These are phyloP conservation scores for Xylariales sp. DNA, from an alignment of 2,329 filamentous ascomycete species.

Conservation along the genomic window DNA sequence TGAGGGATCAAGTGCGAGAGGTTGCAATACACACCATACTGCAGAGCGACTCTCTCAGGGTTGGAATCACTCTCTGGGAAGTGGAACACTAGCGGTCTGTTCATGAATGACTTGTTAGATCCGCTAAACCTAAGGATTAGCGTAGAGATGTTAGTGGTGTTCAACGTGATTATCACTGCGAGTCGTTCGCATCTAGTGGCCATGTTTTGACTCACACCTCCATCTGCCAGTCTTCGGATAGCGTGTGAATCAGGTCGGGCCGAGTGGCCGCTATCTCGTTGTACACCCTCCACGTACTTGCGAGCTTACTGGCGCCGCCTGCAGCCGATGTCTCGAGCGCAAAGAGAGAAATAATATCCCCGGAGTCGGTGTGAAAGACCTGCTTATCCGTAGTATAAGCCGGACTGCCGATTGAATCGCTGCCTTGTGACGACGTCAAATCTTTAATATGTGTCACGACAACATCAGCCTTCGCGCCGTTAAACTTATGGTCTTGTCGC, in stretches of 20 bases:
- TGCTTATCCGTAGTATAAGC: constrained; percentile 43
- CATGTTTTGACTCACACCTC: constrained; percentile 54
- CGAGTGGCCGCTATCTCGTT: constrained; percentile 69
- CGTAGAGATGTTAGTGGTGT: constrained; percentile 3
- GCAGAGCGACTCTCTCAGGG: constrained; percentile 67
- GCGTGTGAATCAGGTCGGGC: constrained; percentile 69
- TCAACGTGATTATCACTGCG: constrained; percentile 47
- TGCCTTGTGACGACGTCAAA: constrained; percentile 52
- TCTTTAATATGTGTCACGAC: constrained; percentile 73
- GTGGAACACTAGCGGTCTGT: constrained; percentile 67
- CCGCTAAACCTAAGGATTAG: constrained; percentile 51
- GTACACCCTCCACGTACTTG: constrained; percentile 70
- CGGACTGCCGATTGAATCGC: constrained; percentile 64
- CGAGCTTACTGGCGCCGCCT: constrained; percentile 69
- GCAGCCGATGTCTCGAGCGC: constrained; percentile 63
- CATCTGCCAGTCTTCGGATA: constrained; percentile 64
- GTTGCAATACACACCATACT: constrained; percentile 57
- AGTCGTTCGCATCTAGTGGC: constrained; percentile 49
- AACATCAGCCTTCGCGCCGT: constrained; percentile 62
- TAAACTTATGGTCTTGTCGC: constrained; percentile 60
- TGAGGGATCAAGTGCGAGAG: too few species aligned
- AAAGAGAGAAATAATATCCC: constrained; percentile 70
- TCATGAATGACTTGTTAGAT: constrained; percentile 56
- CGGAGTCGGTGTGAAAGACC: constrained; percentile 65
- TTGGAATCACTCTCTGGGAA: constrained; percentile 58